Evolutionary conservation across 805 yeast genomes (phyloP), one percentile per base, ranked within the genome.

Genomic region (Saccharomycopsis vini): DNA sequence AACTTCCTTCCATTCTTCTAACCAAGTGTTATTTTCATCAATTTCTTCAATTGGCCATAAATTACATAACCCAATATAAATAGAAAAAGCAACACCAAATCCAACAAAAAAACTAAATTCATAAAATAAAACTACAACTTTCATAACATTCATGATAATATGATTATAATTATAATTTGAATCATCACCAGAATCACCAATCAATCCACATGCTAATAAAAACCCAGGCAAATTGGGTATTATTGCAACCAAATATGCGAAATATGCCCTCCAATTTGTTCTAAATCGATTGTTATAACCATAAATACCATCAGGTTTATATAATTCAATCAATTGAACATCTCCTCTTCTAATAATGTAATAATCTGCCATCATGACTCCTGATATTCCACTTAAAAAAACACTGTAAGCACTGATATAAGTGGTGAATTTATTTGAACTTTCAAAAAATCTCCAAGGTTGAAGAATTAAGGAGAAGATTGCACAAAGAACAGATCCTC

Each of bases 161-260:
- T n/a, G n/a, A n/a, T n/a, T n/a, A n/a, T n/a, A n/a, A n/a, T n/a
- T n/a, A n/a, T n/a, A n/a, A n/a, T n/a, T n/a, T n/a, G n/a, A n/a
- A n/a, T n/a, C n/a, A n/a, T n/a, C n/a, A n/a, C n/a, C n/a, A n/a
- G n/a, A n/a, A n/a, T 77, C 15, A 10, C 16, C 5, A 18, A 18
- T 18, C 4, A 6, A 9, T 33, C 18, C 22, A 16, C 84, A 77
- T 6, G 87, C 86, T 50, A 92, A 86, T 4, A 81, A 88, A 54
- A 87, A 86, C 1, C 96, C 96, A 16, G 81, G 83, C 56, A 87
- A 79, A 56, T 86, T 87, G 36, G 94, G 92, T 29, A 77, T 64
- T 45, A 87, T 79, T 44, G 95, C 95, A 52, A 80, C 71, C 50
- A 87, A 58, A 59, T 87, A 87, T 1, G 95, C 92, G 24, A 70